phyloP scores from a whole-genome alignment of 1,139 yeast species.

The Geotrichum klebahnii region DNA sequence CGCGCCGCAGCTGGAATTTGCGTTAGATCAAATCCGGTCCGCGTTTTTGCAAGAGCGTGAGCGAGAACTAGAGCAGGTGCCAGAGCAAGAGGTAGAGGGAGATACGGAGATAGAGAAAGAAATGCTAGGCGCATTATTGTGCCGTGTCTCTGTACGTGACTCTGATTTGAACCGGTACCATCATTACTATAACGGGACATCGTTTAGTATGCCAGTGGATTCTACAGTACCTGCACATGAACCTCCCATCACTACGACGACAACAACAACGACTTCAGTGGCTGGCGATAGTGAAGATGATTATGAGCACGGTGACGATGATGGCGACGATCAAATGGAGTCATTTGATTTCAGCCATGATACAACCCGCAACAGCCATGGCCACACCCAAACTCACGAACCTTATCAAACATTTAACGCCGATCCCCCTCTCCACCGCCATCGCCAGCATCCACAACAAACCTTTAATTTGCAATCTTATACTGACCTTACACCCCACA shows the following conservation, averaged over 20 bases:
- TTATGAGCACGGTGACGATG: too few species aligned
- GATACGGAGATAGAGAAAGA: too few species aligned
- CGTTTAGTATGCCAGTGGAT: too few species aligned
- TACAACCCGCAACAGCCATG: too few species aligned
- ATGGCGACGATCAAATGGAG: too few species aligned
- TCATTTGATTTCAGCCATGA: too few species aligned
- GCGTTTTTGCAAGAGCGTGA: not conserved
- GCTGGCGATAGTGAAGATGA: too few species aligned
- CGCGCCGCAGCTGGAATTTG: constrained; percentile 52
- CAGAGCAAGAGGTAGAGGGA: too few species aligned
- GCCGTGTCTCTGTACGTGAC: constrained; percentile 27
- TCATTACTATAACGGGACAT: constrained; percentile 24
- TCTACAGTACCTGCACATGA: too few species aligned
- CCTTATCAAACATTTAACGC: too few species aligned
- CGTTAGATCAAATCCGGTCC: constrained; percentile 47
- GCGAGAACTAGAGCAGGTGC: not conserved
- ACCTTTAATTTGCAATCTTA: constrained; percentile 27
- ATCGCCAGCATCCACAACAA: constrained; percentile 6
- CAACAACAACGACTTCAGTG: not conserved
- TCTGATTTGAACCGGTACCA: constrained; percentile 26
- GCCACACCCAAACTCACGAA: too few species aligned
- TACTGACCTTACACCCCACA: constrained; percentile 43
- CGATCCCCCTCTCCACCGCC: too few species aligned
- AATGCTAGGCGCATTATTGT: constrained; percentile 19
- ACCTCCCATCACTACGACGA: not conserved